Percentiles rank a stretch among this genome's conserved stretches.
Evolutionary conservation across 768 basidiomycete species (phyloP).

Genomic region (Lactifluus pinguis): DNA sequence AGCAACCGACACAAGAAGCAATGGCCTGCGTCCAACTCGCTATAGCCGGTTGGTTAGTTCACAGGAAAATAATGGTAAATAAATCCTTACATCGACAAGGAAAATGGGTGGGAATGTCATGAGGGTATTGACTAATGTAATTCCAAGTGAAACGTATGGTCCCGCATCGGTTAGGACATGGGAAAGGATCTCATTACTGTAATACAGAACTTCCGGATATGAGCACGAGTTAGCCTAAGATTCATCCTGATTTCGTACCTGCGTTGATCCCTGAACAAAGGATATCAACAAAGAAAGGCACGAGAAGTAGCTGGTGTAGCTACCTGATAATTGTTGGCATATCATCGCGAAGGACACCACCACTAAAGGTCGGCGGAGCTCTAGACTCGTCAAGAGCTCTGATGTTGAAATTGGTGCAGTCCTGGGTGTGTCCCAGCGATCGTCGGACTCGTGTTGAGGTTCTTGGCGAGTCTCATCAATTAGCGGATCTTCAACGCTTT

Average conservation of each 20-base stretch:
- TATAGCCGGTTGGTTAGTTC: conserved; percentile 23
- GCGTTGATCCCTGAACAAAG: conserved; percentile 59
- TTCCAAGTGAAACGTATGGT: conserved; percentile 74
- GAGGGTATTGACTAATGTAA: conserved; percentile 73
- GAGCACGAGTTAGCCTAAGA: not conserved
- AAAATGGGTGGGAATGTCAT: conserved; percentile 84
- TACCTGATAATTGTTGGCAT: conserved; percentile 70
- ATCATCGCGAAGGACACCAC: conserved; percentile 66
- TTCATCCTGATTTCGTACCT: conserved; percentile 28
- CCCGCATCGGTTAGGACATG: conserved; percentile 72
- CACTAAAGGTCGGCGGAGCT: conserved; percentile 52
- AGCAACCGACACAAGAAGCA: conserved; percentile 57
- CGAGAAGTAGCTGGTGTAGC: not conserved
- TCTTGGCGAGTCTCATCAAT: conserved; percentile 23
- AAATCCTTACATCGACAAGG: conserved; percentile 63
- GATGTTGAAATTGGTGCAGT: conserved; percentile 38
- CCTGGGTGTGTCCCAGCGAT: conserved; percentile 16
- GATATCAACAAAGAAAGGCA: not conserved
- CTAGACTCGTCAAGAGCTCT: conserved; percentile 39
- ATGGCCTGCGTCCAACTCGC: conserved; percentile 63
- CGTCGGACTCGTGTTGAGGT: conserved; percentile 23
- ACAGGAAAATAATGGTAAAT: not conserved
- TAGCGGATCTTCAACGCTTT: conserved; percentile 6
- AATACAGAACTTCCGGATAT: conserved; percentile 61
- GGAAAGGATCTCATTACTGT: conserved; percentile 81